These are phyloP conservation scores for Fusarium begoniae DNA, from an alignment of 2,329 filamentous ascomycete genomes.

Conservation along the genomic window DNA sequence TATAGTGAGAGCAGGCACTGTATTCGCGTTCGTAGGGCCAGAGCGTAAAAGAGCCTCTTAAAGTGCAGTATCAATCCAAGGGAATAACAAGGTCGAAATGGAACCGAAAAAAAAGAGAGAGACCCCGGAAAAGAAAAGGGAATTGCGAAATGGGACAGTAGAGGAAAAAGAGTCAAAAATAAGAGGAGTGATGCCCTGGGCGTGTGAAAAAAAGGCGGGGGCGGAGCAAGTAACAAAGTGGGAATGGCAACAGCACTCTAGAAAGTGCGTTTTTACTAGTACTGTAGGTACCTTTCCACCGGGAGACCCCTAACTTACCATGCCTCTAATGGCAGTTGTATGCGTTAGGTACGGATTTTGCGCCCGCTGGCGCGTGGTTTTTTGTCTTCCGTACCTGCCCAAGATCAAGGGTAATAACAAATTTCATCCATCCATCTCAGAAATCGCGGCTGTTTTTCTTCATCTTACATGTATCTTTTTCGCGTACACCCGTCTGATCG, in stretches of 20 bases:
- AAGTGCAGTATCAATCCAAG: not conserved
- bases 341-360: constrained; percentile 21
- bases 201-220: constrained; percentile 40
- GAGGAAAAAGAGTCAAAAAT: constrained; percentile 35
- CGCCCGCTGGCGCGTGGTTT: constrained; percentile 30
- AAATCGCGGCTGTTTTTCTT: constrained; percentile 24
- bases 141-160: constrained; percentile 33
- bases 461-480: constrained; percentile 13
- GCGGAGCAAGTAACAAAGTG: constrained; percentile 36
- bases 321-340: constrained; percentile 36
- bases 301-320: constrained; percentile 26
- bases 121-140: constrained; percentile 43
- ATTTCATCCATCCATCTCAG: constrained; percentile 13
- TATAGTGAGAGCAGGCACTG: constrained; percentile 1
- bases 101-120: constrained; percentile 7
- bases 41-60: constrained; percentile 4
- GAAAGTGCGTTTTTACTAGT: constrained; percentile 1
- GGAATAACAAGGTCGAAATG: constrained; percentile 35
- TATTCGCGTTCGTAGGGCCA: not conserved
- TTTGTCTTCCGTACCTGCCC: constrained; percentile 17
- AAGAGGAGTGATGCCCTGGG: constrained; percentile 20
- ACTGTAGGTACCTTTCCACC: constrained; percentile 11
- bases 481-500: constrained; percentile 26
- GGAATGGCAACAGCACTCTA: constrained; percentile 2
- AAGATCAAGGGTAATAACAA: constrained; percentile 9